Base-by-base conservation (phyloP, 768 basidiomycete species). In the Psilocybe cyanescens region DNA sequence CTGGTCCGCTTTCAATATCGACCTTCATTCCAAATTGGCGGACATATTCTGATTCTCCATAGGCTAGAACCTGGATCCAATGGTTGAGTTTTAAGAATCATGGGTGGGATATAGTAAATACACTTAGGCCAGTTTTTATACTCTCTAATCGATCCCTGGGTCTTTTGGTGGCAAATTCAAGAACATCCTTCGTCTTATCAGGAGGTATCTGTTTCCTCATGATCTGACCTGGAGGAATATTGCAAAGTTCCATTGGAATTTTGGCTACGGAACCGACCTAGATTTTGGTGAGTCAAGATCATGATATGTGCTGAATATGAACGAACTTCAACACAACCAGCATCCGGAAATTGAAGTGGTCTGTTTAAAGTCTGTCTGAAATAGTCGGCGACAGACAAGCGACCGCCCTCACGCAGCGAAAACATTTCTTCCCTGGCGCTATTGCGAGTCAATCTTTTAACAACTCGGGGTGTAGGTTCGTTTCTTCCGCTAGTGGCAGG, bases 41-140 rank as follows among this genome's bases (percentile, higher is more conserved):
- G 35, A 93, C 84, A 63, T 90, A 92, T 71, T 91, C 85, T 0
- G 89, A 91, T 71, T 89, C 86, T 0, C 88, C 87, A 65, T 91
- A 91, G 29, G 82, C 80, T 58, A 90, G 76, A 41, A 87, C 82
- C 86, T 88, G 56, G 5, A 37, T 17, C 16, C 8, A 49, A 47
- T 39, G 14, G 54, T 29, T 24, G 17, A 16, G 59, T 11, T 63
- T 29, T 14, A 17, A 17, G 24, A 3, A 29, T 24, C 31, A 11
- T 53, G 9, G 49, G 31, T 17, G 30, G 28, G 35, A 35, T 16
- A 31, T 16, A 14, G 46, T 45, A 60, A 61, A 9, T 33, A 91
- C 89, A 58, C 77, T 71, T 44, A 91, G 72, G 2, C 88, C 90
- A 14, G 79, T 74, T 1, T 55, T 68, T 55, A 92, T 92, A 62